phyloP scores from a whole-genome alignment of 2,329 filamentous ascomycete genomes.

The Xylaria polymorpha region DNA sequence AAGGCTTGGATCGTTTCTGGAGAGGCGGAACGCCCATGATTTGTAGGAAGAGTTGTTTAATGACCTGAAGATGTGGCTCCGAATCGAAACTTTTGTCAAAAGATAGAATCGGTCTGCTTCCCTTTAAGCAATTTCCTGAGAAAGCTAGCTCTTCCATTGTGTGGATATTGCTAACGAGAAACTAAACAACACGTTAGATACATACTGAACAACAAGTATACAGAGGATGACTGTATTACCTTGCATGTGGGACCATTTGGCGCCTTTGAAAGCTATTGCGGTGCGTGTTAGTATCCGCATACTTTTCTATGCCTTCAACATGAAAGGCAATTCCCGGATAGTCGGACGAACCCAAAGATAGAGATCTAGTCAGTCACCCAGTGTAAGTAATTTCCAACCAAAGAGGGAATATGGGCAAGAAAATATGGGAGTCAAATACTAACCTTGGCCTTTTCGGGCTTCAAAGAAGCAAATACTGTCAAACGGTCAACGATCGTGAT shows the following conservation, averaged over 20 bases:
- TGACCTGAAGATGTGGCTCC: constrained; percentile 80
- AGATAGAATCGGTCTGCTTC: constrained; percentile 87
- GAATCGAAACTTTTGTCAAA: constrained; percentile 90
- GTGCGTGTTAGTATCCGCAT: constrained; percentile 10
- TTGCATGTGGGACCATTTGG: constrained; percentile 73
- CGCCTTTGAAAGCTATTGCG: constrained; percentile 70
- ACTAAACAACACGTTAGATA: constrained; percentile 50
- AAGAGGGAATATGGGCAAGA: background rate
- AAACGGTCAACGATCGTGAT: constrained; percentile 16
- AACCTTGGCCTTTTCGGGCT: constrained; percentile 39
- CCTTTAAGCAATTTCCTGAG: constrained; percentile 95
- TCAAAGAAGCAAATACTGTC: constrained; percentile 67
- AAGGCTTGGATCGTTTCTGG: constrained; percentile 91
- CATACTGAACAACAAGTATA: background rate
- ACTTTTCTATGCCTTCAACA: background rate
- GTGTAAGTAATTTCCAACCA: constrained; percentile 9
- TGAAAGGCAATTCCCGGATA: background rate
- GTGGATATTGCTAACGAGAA: constrained; percentile 79
- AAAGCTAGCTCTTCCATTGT: constrained; percentile 80
- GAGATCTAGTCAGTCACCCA: constrained; percentile 67
- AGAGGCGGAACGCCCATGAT: constrained; percentile 92
- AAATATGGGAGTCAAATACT: background rate
- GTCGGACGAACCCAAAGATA: constrained; percentile 79
- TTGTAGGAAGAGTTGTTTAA: constrained; percentile 91
- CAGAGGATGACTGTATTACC: constrained; percentile 15